Evolutionary conservation across 345 rosid species (phyloP), one percentile per base, ranked within the genome.

Genomic region (Citrus medica): DNA sequence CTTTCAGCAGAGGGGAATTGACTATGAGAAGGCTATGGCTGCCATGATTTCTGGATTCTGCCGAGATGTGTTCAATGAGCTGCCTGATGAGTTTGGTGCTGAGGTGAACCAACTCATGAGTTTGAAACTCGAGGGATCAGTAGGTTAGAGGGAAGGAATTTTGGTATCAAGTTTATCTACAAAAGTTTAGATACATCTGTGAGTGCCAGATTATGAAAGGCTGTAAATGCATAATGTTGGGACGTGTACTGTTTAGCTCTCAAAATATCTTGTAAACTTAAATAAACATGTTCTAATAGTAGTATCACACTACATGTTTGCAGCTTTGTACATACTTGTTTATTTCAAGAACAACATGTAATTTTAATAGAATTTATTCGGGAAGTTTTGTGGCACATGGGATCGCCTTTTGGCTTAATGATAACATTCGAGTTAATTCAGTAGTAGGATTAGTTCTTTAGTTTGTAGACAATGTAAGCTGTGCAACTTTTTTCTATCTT

Each of bases 31-130:
- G 81, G 99, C 98, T 12, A 90, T 96, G 97, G 98, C 98, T 3
- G 99, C 97, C 7, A 92, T 92, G 97, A 90, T 96, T 69, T 93
- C 97, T 25, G 97, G 98, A 69, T 95, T 93, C 77, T 95, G 98
- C 88, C 88, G 83, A 8, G 96, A 92, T 32, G 97, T 95, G 2
- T 93, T 94, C 94, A 95, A 93, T 32, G 95, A 95, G 81, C 86
- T 96, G 22, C 98, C 98, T 9, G 96, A 93, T 30, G 98, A 95
- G 83, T 94, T 94, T 40, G 93, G 98, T 51, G 86, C 97, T 0
- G 99, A 95, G 88, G 98, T 94, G 81, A 88, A 90, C 85, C 92
- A 91, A 77, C 92, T 96, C 64, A 92, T 95, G 97, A 92, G 94
- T 82, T 86, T 95, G 86, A 94, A 95, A 87, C 97, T 95, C 4